phyloP scores from a whole-genome alignment of 495 filamentous ascomycete genomes.

The Podospora pseudopauciseta region DNA sequence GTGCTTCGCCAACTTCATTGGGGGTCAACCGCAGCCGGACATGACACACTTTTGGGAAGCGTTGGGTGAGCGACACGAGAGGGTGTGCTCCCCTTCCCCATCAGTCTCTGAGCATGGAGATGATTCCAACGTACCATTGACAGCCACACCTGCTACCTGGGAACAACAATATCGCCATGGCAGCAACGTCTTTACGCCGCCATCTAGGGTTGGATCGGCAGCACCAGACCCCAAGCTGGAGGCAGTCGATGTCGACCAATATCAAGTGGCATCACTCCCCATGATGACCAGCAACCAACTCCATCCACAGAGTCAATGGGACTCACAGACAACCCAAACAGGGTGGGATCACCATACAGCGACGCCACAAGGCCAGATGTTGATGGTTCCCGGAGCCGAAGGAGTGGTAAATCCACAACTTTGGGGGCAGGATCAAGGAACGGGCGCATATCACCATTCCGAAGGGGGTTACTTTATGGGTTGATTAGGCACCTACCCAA shows the following conservation, averaged over 20 bases:
- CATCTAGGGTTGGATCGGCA: slow-evolving; percentile 4
- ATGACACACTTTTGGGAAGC: slow-evolving; percentile 9
- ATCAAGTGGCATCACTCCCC: not conserved
- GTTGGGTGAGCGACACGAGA: slow-evolving; percentile 2
- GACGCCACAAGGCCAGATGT: not conserved
- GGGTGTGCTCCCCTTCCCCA: not conserved
- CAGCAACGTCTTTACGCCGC: not conserved
- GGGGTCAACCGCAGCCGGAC: not conserved
- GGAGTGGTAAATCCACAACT: slow-evolving; percentile 6
- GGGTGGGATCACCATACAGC: not conserved
- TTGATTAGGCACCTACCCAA: not conserved
- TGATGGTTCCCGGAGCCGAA: slow-evolving; percentile 4
- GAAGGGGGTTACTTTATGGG: slow-evolving; percentile 6
- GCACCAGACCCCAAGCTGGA: not conserved
- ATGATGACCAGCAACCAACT: not conserved
- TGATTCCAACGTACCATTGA: not conserved
- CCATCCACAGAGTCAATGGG: slow-evolving; percentile 3
- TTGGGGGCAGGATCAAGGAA: not conserved
- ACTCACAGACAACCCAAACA: not conserved
- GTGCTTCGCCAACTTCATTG: not conserved
- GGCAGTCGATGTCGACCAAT: not conserved
- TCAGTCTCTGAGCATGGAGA: not conserved
- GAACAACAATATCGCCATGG: not conserved
- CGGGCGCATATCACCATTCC: not conserved
- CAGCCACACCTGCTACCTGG: not conserved